Evolutionary conservation across 805 yeast species (phyloP).

Genomic region (Metschnikowia kunwiensis): DNA sequence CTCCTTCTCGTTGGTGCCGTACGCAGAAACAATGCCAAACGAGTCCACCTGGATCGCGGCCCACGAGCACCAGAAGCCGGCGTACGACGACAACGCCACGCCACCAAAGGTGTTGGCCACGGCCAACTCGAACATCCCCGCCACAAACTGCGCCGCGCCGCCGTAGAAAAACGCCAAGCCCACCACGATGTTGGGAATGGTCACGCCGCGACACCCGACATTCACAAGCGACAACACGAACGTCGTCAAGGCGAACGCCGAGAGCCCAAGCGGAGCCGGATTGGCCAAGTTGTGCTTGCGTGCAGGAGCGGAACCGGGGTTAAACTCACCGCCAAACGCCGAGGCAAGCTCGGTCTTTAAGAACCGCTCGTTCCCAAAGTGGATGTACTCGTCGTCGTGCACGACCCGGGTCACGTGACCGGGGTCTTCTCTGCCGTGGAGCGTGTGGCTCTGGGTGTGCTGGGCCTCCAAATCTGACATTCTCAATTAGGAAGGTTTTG

Average conservation of each 20-base stretch:
- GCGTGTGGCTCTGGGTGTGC: slow-evolving; percentile 29
- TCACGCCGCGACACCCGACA: slow-evolving; percentile 65
- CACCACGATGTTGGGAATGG: slow-evolving; percentile 56
- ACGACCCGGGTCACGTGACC: slow-evolving; percentile 28
- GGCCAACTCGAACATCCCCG: slow-evolving; percentile 77
- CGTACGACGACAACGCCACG: slow-evolving; percentile 56
- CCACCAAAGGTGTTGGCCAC: slow-evolving; percentile 76
- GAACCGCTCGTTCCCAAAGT: slow-evolving; percentile 70
- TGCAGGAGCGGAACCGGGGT: slow-evolving; percentile 55
- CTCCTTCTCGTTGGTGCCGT: slow-evolving; percentile 24
- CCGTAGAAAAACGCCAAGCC: slow-evolving; percentile 71
- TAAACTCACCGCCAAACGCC: slow-evolving; percentile 83
- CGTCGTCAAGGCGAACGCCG: slow-evolving; percentile 67
- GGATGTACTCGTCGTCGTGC: slow-evolving; percentile 60
- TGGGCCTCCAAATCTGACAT: slow-evolving; percentile 39
- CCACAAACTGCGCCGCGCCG: slow-evolving; percentile 65
- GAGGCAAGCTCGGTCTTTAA: slow-evolving; percentile 50
- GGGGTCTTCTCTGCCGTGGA: slow-evolving; percentile 7
- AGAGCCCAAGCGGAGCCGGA: slow-evolving; percentile 73
- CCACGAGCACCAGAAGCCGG: slow-evolving; percentile 77
- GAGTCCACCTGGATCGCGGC: slow-evolving; percentile 51
- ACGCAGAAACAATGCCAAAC: slow-evolving; percentile 39
- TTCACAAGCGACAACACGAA: slow-evolving; percentile 64
- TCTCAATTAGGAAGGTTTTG: too few species aligned
- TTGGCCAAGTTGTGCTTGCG: slow-evolving; percentile 51